Conservation (phyloP, 352 stramenopile species). For the Phytophthora vignae region DNA sequence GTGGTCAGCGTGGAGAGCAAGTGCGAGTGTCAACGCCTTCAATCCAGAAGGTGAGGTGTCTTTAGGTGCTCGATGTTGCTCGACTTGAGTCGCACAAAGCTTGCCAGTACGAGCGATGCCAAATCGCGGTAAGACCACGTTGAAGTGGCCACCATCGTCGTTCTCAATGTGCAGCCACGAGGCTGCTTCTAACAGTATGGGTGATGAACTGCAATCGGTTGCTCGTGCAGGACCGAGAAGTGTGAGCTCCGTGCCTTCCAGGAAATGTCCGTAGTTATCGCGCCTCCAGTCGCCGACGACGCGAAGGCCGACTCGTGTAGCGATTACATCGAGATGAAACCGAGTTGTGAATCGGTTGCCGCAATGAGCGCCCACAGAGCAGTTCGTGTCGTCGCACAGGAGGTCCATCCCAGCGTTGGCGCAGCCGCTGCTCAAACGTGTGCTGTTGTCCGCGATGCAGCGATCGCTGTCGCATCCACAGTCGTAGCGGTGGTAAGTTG, state of each 20-base stretch:
- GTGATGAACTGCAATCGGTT: background rate
- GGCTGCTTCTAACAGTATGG: constrained; percentile 18
- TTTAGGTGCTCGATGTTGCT: constrained; percentile 1
- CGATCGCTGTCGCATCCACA: too few species aligned
- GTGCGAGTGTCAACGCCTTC: constrained; percentile 26
- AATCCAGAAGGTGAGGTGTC: constrained; percentile 2
- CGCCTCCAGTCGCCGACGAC: constrained; percentile 12
- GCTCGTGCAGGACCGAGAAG: constrained; percentile 6
- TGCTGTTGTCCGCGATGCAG: too few species aligned
- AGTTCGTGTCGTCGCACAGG: too few species aligned
- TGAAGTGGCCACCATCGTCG: constrained; percentile 18
- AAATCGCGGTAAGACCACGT: constrained; percentile 43
- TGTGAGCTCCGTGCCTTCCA: constrained; percentile 22
- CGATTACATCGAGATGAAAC: too few species aligned
- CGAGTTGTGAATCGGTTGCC: too few species aligned
- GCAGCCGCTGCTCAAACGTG: too few species aligned
- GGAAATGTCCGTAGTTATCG: constrained; percentile 17
- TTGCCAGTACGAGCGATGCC: constrained; percentile 22
- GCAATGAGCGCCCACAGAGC: too few species aligned
- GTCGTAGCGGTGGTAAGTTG: too few species aligned
- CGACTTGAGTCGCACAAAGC: background rate
- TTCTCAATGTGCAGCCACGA: constrained; percentile 33
- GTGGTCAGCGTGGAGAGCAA: constrained; percentile 19
- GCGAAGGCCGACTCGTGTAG: too few species aligned
- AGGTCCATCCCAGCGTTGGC: too few species aligned